Percentiles rank a stretch among this genome's conserved stretches.
phyloP scores from a whole-genome alignment of 2,329 filamentous ascomycete species.

The Colletotrichum magnum region DNA sequence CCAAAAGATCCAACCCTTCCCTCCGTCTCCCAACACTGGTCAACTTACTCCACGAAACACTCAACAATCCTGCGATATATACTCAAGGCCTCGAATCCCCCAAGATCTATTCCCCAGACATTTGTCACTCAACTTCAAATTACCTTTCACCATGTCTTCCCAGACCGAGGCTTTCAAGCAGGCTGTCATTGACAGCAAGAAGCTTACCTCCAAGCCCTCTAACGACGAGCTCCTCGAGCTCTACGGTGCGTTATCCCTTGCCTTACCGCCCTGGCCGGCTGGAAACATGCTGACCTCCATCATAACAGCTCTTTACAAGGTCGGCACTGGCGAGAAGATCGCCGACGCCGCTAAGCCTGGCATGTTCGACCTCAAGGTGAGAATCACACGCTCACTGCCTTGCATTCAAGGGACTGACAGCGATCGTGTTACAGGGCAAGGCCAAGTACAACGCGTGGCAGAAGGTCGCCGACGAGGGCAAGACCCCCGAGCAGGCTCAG shows the following conservation, averaged over 20 bases:
- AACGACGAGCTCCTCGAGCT: constrained; percentile 76
- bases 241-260: constrained; percentile 61
- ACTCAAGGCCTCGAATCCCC: constrained; percentile 5
- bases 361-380: constrained; percentile 79
- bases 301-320: constrained; percentile 69
- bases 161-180: constrained; percentile 65
- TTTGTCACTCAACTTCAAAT: background rate
- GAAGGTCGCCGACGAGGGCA: constrained; percentile 74
- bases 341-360: constrained; percentile 70
- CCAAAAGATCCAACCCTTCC: constrained; percentile 37
- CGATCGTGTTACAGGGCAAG: constrained; percentile 71
- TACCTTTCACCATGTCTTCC: constrained; percentile 55
- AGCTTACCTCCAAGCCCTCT: constrained; percentile 75
- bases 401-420: constrained; percentile 14
- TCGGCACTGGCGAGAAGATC: constrained; percentile 70
- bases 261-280: background rate
- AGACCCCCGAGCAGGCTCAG: constrained; percentile 78
- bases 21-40: constrained; percentile 32
- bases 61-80: constrained; percentile 36
- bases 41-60: constrained; percentile 31
- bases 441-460: constrained; percentile 86
- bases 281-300: constrained; percentile 25
- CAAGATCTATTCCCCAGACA: constrained; percentile 3
- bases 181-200: constrained; percentile 75
- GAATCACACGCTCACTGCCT: constrained; percentile 40